A percentile compares a stretch with the other conserved stretches of the same genome.
These are phyloP conservation scores for Ustilago nuda DNA, from an alignment of 1,284 basidiomycete species.

Conservation along the genomic window DNA sequence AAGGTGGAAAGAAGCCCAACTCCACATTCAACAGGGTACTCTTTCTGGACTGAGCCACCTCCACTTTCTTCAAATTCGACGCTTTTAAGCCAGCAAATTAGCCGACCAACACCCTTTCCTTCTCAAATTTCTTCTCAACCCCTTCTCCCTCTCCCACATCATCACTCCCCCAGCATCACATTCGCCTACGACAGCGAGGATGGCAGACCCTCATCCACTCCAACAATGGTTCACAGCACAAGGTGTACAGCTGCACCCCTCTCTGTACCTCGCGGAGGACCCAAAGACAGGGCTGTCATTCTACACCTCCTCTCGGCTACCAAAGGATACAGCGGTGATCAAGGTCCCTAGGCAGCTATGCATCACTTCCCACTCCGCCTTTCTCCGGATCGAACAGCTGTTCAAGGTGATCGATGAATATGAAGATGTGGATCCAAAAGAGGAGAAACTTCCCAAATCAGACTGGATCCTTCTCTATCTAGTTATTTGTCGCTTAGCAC, in stretches of 20 bases:
- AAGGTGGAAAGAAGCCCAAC: neutral
- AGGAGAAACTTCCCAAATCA: constrained; percentile 1
- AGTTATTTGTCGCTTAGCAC: constrained; percentile 17
- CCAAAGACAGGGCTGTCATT: constrained; percentile 31
- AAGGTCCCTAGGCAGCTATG: constrained; percentile 27
- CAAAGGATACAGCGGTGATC: constrained; percentile 29
- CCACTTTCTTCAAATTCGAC: constrained; percentile 2
- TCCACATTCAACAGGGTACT: constrained; percentile 5
- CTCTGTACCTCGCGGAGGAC: constrained; percentile 24
- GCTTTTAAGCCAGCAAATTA: constrained; percentile 6
- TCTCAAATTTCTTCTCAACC: constrained; percentile 8
- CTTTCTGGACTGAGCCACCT: constrained; percentile 6
- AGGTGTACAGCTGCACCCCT: constrained; percentile 33
- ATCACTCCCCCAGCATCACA: neutral
- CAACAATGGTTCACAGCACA: constrained; percentile 19
- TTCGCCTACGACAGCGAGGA: constrained; percentile 1
- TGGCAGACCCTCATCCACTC: constrained; percentile 2
- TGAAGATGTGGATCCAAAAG: neutral
- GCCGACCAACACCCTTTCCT: constrained; percentile 13
- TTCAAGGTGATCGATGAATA: neutral
- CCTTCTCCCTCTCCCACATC: neutral
- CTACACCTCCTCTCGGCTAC: constrained; percentile 21
- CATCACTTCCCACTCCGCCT: constrained; percentile 29
- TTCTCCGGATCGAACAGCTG: neutral
- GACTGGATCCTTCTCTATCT: constrained; percentile 52